These are phyloP conservation scores for Xylariaceae sp. DNA, from an alignment of 2,329 filamentous ascomycete genomes.

Conservation along the genomic window DNA sequence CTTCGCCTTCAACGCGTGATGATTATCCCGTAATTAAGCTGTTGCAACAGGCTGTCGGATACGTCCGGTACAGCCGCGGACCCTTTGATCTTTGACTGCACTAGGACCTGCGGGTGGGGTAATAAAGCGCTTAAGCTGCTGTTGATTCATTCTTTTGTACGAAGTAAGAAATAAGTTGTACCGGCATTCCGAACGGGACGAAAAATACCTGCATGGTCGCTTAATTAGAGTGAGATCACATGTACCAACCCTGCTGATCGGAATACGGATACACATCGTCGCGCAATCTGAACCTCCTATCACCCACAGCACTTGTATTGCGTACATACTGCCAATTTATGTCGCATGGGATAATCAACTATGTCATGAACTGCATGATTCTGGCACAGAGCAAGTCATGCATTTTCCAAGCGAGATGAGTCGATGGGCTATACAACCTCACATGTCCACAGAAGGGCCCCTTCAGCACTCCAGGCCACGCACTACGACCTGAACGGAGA, in stretches of 20 bases:
- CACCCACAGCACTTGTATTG: no score
- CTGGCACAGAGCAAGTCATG: neutral
- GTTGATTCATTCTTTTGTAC: neutral
- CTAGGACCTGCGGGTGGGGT: neutral
- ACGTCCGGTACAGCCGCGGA: neutral
- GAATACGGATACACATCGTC: no score
- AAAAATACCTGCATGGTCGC: no score
- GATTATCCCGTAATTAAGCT: neutral
- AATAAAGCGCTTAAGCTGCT: neutral
- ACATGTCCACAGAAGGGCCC: no score
- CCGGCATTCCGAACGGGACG: no score
- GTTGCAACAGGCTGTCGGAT: neutral
- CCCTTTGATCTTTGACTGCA: neutral
- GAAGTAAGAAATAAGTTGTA: neutral
- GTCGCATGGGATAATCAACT: neutral
- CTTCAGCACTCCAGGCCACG: no score
- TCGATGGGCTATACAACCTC: neutral
- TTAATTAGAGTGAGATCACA: no score
- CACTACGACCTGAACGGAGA: no score
- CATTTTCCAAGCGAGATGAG: neutral
- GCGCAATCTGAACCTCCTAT: no score
- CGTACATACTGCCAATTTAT: no score
- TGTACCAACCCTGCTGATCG: no score
- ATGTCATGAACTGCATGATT: neutral
- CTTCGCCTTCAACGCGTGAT: neutral